These are phyloP conservation scores for Physcomitrium patens DNA, from an alignment of 225 moss, liverwort and hornwort genomes.

Conservation along the genomic window DNA sequence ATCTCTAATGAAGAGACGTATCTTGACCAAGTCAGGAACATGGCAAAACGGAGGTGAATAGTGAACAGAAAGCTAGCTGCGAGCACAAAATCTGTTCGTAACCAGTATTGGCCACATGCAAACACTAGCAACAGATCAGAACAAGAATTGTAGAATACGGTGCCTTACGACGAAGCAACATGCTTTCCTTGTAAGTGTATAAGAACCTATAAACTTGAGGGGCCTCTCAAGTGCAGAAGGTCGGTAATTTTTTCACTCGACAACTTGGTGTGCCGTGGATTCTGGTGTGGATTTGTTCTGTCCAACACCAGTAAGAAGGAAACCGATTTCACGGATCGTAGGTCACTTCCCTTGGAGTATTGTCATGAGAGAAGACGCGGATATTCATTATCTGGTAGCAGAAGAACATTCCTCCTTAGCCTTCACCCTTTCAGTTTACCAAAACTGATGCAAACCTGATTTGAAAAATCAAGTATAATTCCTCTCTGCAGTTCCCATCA, in stretches of 20 bases:
- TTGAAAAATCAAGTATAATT: not conserved
- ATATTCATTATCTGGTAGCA: not conserved
- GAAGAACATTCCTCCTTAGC: slow-evolving; percentile 2
- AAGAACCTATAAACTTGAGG: not conserved
- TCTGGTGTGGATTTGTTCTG: not conserved
- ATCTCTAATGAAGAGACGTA: slow-evolving; percentile 3
- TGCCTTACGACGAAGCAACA: slow-evolving; percentile 18
- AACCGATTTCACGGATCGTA: not conserved
- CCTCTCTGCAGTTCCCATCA: slow-evolving; percentile 10
- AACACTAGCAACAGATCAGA: slow-evolving; percentile 1
- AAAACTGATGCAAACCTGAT: slow-evolving; percentile 6
- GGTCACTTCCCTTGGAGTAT: slow-evolving; percentile 5
- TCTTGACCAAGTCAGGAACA: slow-evolving; percentile 7
- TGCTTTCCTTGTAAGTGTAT: slow-evolving; percentile 14
- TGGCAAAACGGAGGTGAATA: not conserved
- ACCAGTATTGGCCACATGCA: slow-evolving; percentile 12
- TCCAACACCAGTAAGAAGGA: not conserved
- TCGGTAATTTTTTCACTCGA: not conserved
- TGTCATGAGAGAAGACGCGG: slow-evolving; percentile 20
- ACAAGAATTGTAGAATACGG: slow-evolving; percentile 12
- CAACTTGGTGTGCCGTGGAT: not conserved
- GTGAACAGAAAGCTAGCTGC: not conserved
- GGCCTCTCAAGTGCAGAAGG: not conserved
- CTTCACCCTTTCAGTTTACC: not conserved
- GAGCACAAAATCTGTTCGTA: slow-evolving; percentile 12